Percentiles rank a stretch among this genome's conserved stretches.
These are phyloP conservation scores for Rhizopogon vulgaris DNA, from an alignment of 768 basidiomycete species.

Conservation along the genomic window DNA sequence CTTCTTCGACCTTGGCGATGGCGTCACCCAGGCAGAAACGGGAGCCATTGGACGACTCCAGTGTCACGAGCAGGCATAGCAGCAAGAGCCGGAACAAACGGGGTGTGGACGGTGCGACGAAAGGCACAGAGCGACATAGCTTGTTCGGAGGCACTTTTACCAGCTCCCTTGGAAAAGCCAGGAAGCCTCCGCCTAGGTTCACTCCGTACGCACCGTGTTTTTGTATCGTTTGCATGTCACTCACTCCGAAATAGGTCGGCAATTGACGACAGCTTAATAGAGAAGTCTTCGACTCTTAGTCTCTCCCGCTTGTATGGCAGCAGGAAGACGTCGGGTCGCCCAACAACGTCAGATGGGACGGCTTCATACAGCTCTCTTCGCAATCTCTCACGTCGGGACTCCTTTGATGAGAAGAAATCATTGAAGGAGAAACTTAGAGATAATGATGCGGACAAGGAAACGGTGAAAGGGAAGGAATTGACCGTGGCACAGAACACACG, in stretches of 20 bases:
- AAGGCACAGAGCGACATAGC: slow-evolving; percentile 58
- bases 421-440: slow-evolving; percentile 12
- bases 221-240: slow-evolving; percentile 1
- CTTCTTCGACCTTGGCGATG: slow-evolving; percentile 14
- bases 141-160: slow-evolving; percentile 71
- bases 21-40: slow-evolving; percentile 16
- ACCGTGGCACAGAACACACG: neutral
- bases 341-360: slow-evolving; percentile 35
- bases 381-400: slow-evolving; percentile 16
- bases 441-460: slow-evolving; percentile 16
- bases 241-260: slow-evolving; percentile 15
- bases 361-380: slow-evolving; percentile 15
- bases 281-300: slow-evolving; percentile 42
- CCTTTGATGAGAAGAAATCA: slow-evolving; percentile 18
- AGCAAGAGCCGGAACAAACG: slow-evolving; percentile 40
- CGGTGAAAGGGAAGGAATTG: slow-evolving; percentile 9
- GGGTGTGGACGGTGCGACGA: slow-evolving; percentile 41
- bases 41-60: slow-evolving; percentile 20
- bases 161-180: slow-evolving; percentile 53
- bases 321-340: slow-evolving; percentile 38
- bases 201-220: slow-evolving; percentile 43
- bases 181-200: slow-evolving; percentile 80
- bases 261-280: slow-evolving; percentile 29
- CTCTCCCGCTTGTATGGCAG: slow-evolving; percentile 44
- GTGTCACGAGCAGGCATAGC: slow-evolving; percentile 4